These are phyloP conservation scores for Arxiozyma slooffiae DNA, from an alignment of 1,139 yeast species.

Conservation along the genomic window DNA sequence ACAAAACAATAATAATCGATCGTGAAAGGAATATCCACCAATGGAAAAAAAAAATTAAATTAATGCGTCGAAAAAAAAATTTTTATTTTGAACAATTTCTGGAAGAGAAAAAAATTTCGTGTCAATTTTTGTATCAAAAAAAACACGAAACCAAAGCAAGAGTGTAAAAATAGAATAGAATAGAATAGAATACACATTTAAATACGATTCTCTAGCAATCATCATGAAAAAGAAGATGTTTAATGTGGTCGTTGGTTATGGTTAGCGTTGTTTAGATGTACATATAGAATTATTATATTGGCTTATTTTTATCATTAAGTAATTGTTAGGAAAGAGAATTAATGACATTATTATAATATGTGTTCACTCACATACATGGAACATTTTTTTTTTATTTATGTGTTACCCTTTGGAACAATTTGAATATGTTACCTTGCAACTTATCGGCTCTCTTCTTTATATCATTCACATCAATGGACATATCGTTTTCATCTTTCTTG, in stretches of 20 bases:
- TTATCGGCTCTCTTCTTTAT: slow-evolving; percentile 39
- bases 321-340: background rate
- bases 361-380: too few relatives aligned
- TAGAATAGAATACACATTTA: too few relatives aligned
- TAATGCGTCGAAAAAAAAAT: too few relatives aligned
- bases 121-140: background rate
- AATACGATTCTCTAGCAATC: background rate
- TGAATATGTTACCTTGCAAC: slow-evolving; percentile 43
- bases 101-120: background rate
- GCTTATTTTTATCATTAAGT: background rate
- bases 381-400: background rate
- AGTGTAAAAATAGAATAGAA: background rate
- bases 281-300: too few relatives aligned
- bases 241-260: too few relatives aligned
- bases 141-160: background rate
- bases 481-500: slow-evolving; percentile 35
- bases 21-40: too few relatives aligned
- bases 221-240: too few relatives aligned
- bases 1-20: too few relatives aligned
- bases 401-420: slow-evolving; percentile 35
- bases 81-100: background rate
- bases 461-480: slow-evolving; percentile 26
- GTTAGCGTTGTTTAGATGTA: background rate
- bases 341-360: too few relatives aligned
- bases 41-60: too few relatives aligned